phyloP scores from a whole-genome alignment of 352 stramenopile species.

The Aphanomyces euteiches region DNA sequence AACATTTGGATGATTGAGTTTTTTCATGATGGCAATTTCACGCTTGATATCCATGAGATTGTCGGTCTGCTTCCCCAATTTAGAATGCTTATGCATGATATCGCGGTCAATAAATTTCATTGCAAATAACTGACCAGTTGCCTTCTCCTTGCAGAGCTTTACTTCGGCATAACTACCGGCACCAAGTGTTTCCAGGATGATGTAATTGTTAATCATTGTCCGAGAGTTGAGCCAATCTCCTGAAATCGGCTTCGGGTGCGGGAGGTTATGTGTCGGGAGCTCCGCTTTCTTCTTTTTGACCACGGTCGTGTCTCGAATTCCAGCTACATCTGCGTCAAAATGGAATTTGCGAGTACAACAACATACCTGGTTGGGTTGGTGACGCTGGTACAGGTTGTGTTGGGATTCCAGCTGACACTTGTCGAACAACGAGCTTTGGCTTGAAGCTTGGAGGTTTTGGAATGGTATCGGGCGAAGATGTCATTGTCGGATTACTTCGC shows the following conservation, averaged over 20 bases:
- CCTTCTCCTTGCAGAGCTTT: conserved; percentile 83
- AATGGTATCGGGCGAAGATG: not conserved
- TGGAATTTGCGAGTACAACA: not conserved
- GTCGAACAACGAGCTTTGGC: conserved; percentile 5
- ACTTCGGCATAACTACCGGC: conserved; percentile 88
- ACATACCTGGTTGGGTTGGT: conserved; percentile 7
- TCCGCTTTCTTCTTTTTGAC: conserved; percentile 81
- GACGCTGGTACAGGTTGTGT: not conserved
- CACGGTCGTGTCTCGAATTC: conserved; percentile 70
- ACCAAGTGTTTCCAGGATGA: conserved; percentile 83
- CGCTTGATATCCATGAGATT: conserved; percentile 84
- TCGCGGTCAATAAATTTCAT: conserved; percentile 88
- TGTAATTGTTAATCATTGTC: conserved; percentile 94
- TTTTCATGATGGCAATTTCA: conserved; percentile 98
- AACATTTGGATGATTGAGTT: conserved; percentile 94
- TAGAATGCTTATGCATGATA: conserved; percentile 77
- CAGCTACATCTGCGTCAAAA: conserved; percentile 11
- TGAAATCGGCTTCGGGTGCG: conserved; percentile 73
- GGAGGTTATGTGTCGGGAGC: conserved; percentile 66
- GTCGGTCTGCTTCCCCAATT: conserved; percentile 62
- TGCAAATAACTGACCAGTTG: conserved; percentile 65
- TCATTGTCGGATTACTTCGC: not conserved
- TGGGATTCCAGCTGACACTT: not conserved
- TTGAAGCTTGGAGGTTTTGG: no score
- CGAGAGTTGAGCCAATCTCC: conserved; percentile 80